phyloP scores from a whole-genome alignment of 371 early-diverging fungal species.

The Lichtheimia hyalospora region DNA sequence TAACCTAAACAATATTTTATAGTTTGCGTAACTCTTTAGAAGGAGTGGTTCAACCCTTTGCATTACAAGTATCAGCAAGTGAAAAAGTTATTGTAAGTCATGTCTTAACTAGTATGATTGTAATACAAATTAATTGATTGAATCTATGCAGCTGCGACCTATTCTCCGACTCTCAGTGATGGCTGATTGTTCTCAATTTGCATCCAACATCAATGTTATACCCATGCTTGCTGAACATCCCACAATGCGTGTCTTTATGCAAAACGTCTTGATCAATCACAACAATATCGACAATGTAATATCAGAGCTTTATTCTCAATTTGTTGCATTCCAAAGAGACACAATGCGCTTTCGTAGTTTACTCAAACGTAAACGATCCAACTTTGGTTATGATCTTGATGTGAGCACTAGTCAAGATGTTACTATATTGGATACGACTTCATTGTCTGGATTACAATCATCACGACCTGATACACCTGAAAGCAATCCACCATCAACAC shows the following conservation, averaged over 20 bases:
- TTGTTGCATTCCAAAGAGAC: conserved; percentile 64
- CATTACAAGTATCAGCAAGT: conserved; percentile 32
- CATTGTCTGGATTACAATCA: conserved; percentile 11
- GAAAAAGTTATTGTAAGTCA: conserved; percentile 35
- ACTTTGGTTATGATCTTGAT: conserved; percentile 52
- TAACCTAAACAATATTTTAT: conserved; percentile 5
- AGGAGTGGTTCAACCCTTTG: conserved; percentile 47
- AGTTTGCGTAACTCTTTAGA: conserved; percentile 41
- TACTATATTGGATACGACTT: conserved; percentile 28
- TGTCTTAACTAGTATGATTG: neutral
- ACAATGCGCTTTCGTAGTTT: conserved; percentile 56
- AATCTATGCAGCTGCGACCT: conserved; percentile 29
- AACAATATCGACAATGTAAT: conserved; percentile 54
- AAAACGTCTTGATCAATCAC: conserved; percentile 58
- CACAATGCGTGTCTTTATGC: conserved; percentile 69
- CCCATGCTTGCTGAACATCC: conserved; percentile 60
- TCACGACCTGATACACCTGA: neutral
- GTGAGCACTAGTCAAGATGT: conserved; percentile 36
- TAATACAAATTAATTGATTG: neutral
- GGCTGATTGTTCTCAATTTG: conserved; percentile 73
- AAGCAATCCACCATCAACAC: neutral
- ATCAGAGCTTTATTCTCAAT: conserved; percentile 51
- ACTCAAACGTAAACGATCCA: conserved; percentile 35
- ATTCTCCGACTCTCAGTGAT: conserved; percentile 72
- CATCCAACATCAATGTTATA: conserved; percentile 61